Evolutionary conservation across 805 yeast species (phyloP).

Genomic region (Saturnispora silvae): DNA sequence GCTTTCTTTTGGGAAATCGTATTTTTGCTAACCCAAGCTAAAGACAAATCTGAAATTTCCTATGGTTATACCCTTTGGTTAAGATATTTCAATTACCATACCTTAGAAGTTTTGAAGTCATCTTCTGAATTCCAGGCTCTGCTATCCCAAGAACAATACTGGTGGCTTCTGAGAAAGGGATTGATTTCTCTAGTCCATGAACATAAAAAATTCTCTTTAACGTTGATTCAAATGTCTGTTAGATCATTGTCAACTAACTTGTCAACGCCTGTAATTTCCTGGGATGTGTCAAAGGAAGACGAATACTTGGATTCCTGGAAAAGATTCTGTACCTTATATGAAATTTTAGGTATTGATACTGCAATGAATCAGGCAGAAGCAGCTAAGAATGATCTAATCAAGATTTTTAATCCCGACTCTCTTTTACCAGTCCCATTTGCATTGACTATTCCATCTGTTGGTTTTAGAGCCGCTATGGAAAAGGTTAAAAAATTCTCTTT

Average conservation of each 20-base stretch:
- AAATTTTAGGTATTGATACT: slow-evolving; percentile 74
- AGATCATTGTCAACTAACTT: slow-evolving; percentile 30
- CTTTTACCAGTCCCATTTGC: slow-evolving; percentile 63
- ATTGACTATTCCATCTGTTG: slow-evolving; percentile 61
- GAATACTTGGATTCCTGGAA: slow-evolving; percentile 49
- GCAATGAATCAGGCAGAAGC: slow-evolving; percentile 81
- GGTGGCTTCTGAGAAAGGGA: slow-evolving; percentile 49
- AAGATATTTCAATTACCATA: slow-evolving; percentile 32
- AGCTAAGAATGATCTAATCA: slow-evolving; percentile 52
- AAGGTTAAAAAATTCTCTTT: slow-evolving; percentile 58
- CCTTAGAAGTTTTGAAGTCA: slow-evolving; percentile 7
- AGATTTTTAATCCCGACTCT: slow-evolving; percentile 39
- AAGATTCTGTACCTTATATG: slow-evolving; percentile 62
- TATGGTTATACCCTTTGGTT: slow-evolving; percentile 47
- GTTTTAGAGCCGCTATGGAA: slow-evolving; percentile 67
- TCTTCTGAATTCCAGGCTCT: slow-evolving; percentile 22
- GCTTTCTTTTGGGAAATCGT: slow-evolving; percentile 38
- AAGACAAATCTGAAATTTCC: slow-evolving; percentile 21
- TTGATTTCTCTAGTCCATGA: slow-evolving; percentile 51
- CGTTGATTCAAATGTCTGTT: slow-evolving; percentile 54
- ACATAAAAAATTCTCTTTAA: slow-evolving; percentile 54
- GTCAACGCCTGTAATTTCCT: slow-evolving; percentile 31
- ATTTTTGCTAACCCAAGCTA: slow-evolving; percentile 26
- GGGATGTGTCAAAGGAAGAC: slow-evolving; percentile 28
- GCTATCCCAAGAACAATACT: slow-evolving; percentile 31